Conservation (phyloP, 106 monocot genomes). For the Iris macrosiphon region DNA sequence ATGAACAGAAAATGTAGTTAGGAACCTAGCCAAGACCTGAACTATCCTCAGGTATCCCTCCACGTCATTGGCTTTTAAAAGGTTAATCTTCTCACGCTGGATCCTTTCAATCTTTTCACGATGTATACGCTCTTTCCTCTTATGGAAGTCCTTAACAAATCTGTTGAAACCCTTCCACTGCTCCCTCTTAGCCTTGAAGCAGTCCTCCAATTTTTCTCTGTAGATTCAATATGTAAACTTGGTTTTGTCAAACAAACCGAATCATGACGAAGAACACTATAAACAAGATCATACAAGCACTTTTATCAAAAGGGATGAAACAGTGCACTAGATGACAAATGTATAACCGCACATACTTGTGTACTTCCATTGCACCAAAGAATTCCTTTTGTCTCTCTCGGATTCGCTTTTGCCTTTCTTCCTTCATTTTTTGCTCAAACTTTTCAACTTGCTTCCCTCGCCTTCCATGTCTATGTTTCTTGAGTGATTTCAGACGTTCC, state of each 20-base stretch:
- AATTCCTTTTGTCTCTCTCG: slow-evolving; percentile 97
- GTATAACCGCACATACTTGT: slow-evolving; percentile 39
- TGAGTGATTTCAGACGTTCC: slow-evolving; percentile 73
- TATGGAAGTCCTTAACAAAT: slow-evolving; percentile 90
- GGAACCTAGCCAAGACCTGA: slow-evolving; percentile 45
- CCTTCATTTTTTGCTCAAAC: slow-evolving; percentile 97
- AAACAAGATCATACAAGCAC: no score
- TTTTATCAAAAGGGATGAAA: no score
- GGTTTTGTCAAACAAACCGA: no score
- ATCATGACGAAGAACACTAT: no score
- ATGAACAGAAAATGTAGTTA: not conserved
- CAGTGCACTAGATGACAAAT: not conserved
- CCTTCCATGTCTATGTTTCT: slow-evolving; percentile 94
- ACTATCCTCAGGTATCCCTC: slow-evolving; percentile 99
- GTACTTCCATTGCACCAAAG: slow-evolving; percentile 90
- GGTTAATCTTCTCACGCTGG: slow-evolving; percentile 97
- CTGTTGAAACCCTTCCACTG: slow-evolving; percentile 80
- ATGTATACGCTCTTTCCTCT: slow-evolving; percentile 86
- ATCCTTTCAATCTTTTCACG: slow-evolving; percentile 96
- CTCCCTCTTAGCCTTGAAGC: slow-evolving; percentile 84
- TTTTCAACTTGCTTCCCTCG: slow-evolving; percentile 88
- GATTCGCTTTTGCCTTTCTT: slow-evolving; percentile 92
- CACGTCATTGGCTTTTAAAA: slow-evolving; percentile 98
- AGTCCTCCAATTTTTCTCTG: slow-evolving; percentile 91
- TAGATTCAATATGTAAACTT: no score